Evolutionary conservation across 495 filamentous ascomycete species (phyloP).

Genomic region (Podospora australis): DNA sequence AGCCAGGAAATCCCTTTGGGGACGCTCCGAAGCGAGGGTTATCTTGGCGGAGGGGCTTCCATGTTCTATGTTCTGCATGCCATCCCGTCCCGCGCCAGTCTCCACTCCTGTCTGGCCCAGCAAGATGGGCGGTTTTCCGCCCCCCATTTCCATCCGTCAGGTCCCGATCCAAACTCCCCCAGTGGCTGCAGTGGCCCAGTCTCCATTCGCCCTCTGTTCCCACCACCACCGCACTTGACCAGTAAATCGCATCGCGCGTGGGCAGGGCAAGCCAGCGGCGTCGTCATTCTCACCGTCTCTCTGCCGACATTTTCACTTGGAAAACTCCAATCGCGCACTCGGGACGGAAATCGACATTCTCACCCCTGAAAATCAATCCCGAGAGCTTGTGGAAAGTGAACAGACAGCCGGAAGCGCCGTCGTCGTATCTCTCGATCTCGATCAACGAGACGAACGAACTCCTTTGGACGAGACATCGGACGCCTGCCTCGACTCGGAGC

Average conservation of each 20-base stretch:
- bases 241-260: slow-evolving; percentile 19
- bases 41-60: no score
- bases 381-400: not conserved
- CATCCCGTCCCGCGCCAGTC: no score
- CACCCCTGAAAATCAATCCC: no score
- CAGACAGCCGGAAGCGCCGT: not conserved
- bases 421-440: slow-evolving; percentile 4
- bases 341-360: no score
- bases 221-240: slow-evolving; percentile 8
- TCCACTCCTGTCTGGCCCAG: no score
- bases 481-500: not conserved
- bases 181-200: not conserved
- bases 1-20: no score
- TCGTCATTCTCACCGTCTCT: slow-evolving; percentile 1
- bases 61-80: no score
- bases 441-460: not conserved
- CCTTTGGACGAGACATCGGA: not conserved
- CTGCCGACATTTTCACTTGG: slow-evolving; percentile 9
- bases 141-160: no score
- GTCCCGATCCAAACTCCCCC: no score
- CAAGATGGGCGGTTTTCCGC: no score
- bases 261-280: slow-evolving; percentile 6
- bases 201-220: not conserved
- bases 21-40: no score
- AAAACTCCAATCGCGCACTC: slow-evolving; percentile 7